phyloP scores from a whole-genome alignment of 768 basidiomycete species.

The Tulasnella sp. region DNA sequence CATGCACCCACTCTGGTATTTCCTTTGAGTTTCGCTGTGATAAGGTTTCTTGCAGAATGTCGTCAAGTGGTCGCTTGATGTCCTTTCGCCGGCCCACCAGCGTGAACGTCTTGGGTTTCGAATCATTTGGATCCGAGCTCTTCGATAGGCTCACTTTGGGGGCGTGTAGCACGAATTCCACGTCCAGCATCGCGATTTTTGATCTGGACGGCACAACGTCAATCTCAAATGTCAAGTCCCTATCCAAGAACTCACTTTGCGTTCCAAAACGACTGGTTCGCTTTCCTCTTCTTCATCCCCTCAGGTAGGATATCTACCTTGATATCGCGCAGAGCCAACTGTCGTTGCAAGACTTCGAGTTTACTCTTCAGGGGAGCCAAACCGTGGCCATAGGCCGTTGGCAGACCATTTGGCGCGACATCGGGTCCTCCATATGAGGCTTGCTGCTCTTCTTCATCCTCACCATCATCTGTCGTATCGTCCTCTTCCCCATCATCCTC shows the following conservation, averaged over 20 bases:
- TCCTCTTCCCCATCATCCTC: conserved; percentile 14
- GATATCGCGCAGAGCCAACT: conserved; percentile 55
- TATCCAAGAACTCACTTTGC: conserved; percentile 43
- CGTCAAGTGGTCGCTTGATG: conserved; percentile 38
- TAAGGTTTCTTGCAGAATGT: conserved; percentile 32
- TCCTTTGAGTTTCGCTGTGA: conserved; percentile 33
- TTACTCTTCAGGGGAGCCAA: conserved; percentile 36
- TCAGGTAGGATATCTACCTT: conserved; percentile 62
- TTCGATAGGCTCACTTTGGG: conserved; percentile 33
- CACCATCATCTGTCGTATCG: background rate
- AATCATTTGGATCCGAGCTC: conserved; percentile 29
- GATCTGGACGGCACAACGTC: conserved; percentile 34
- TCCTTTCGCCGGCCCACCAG: conserved; percentile 55
- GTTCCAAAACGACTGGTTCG: conserved; percentile 78
- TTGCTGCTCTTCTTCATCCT: background rate
- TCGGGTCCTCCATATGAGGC: background rate
- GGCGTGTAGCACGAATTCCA: conserved; percentile 58
- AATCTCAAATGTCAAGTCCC: background rate
- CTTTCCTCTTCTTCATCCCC: conserved; percentile 68
- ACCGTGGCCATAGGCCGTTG: conserved; percentile 3
- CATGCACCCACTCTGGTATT: conserved; percentile 38
- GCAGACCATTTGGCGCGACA: conserved; percentile 3
- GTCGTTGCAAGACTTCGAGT: conserved; percentile 51
- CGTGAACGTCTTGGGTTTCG: conserved; percentile 25
- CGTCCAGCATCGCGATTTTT: conserved; percentile 52